Evolutionary conservation across 2,329 filamentous ascomycete species (phyloP), one percentile per base, ranked within the genome.

Genomic region (Leptographium flavum): DNA sequence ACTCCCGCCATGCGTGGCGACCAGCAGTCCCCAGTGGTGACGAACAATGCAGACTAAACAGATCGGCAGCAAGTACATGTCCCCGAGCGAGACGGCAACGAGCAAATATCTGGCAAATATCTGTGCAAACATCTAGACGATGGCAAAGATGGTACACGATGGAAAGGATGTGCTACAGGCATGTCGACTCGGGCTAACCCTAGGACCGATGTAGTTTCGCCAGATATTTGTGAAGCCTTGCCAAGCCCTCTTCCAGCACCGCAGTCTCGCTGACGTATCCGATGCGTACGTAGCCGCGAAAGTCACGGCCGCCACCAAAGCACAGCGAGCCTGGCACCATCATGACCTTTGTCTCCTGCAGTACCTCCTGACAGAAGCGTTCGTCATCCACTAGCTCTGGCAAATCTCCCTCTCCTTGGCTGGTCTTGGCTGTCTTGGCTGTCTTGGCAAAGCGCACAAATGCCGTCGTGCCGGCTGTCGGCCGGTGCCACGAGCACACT

Each of bases 401-500:
- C 30, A 5, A 32, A 14, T 8, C 30, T 14, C 30, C 13, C 13
- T 32, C 9, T 3, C 27, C 35, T 33, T 23, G 5, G 3, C 27
- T 28, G 27, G n/a, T 11, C 27, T 28, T 8, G 27, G 3, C 27
- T 28, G 3, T 14, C 30, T 32, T 6, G n/a, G 27, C 27, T 13
- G 10, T 71, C 42, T 70, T 68, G 44, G 66, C 68, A 52, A 93
- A 86, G 54, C 73, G 76, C 46, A 93, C 63, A 55, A 93, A 84
- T 0, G 83, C 82, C 9, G 83, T 90, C 2, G 85, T 93, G 0
- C 86, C 87, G 1, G 83, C 85, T 5, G 74, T 74, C 1, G 87
- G 87, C 59, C 76, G 82, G 5, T 79, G 69, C 82, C 83, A 92
- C 2, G 72, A 71, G 54, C 77, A 81, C 7, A 74, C 69, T 43